Conservation (phyloP, 1,139 yeast genomes). For the Blastobotrys malaysiensis region DNA sequence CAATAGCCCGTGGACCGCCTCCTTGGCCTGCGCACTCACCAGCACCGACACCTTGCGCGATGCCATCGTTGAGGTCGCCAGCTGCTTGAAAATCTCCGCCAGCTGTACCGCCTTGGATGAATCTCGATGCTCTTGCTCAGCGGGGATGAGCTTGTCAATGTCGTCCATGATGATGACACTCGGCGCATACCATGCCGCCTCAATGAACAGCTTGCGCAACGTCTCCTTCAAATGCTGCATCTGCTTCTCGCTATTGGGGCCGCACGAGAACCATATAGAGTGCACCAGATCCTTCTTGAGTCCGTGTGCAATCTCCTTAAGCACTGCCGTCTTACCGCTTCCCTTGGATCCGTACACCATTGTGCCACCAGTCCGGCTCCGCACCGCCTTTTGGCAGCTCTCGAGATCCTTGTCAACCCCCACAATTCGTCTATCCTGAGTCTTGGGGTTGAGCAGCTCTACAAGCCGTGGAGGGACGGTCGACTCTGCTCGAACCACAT, state of each 20-base stretch:
- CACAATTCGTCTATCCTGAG: constrained; percentile 37
- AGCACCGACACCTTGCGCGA: constrained; percentile 49
- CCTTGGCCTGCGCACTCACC: constrained; percentile 59
- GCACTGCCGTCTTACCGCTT: constrained; percentile 65
- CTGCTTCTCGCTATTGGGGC: constrained; percentile 51
- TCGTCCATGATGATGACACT: constrained; percentile 72
- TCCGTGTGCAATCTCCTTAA: constrained; percentile 40
- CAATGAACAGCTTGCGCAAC: constrained; percentile 49
- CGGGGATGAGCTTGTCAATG: constrained; percentile 68
- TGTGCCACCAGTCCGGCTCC: constrained; percentile 48
- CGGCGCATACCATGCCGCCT: constrained; percentile 77
- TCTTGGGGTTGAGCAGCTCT: constrained; percentile 4
- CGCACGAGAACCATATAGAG: constrained; percentile 48
- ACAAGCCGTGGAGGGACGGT: constrained; percentile 35
- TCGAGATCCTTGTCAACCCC: constrained; percentile 51
- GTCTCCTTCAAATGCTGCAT: constrained; percentile 46
- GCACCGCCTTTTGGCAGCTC: constrained; percentile 42
- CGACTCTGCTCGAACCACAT: constrained; percentile 48
- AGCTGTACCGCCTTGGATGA: constrained; percentile 54
- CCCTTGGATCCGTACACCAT: constrained; percentile 73
- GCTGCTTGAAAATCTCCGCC: constrained; percentile 42
- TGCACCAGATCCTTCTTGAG: constrained; percentile 42
- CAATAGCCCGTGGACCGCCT: constrained; percentile 55
- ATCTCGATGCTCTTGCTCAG: constrained; percentile 67
- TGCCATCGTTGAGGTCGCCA: constrained; percentile 37